Percentiles rank a stretch among this genome's conserved stretches.
These are phyloP conservation scores for Lanmaoa rubissima DNA, from an alignment of 768 basidiomycete species.

Conservation along the genomic window DNA sequence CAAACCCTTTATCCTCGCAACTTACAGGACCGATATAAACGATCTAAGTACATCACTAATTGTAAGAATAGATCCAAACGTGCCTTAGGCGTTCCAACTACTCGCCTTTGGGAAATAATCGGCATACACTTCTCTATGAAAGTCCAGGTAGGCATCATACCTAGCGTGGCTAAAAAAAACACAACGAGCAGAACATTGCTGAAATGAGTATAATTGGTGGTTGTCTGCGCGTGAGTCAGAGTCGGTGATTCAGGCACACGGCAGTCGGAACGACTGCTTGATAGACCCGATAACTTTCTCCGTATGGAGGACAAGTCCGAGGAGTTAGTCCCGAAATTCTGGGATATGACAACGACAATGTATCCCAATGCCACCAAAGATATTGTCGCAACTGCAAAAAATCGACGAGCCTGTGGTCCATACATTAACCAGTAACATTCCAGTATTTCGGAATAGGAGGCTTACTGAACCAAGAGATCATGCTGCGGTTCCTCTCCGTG, in stretches of 20 bases:
- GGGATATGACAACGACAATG: background rate
- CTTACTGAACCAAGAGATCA: constrained; percentile 16
- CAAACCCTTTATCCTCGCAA: constrained; percentile 46
- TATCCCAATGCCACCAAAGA: constrained; percentile 10
- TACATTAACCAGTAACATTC: background rate
- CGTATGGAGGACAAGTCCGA: background rate
- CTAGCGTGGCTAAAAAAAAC: constrained; percentile 53
- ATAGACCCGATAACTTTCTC: background rate
- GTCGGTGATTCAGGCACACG: constrained; percentile 22
- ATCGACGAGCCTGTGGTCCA: constrained; percentile 6
- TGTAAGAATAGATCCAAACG: background rate
- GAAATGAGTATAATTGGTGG: constrained; percentile 36
- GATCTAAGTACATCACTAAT: constrained; percentile 31
- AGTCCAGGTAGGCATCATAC: constrained; percentile 47
- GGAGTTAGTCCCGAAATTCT: background rate
- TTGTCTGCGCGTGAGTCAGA: constrained; percentile 14
- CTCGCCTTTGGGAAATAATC: constrained; percentile 51
- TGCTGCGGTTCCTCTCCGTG: background rate
- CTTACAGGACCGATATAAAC: constrained; percentile 47
- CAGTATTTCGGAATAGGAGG: background rate
- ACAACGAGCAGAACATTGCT: constrained; percentile 44
- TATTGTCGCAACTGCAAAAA: background rate
- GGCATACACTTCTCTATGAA: constrained; percentile 44
- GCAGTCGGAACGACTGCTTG: constrained; percentile 7
- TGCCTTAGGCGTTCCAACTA: background rate